Evolutionary conservation across 1,139 yeast species (phyloP), one percentile per base, ranked within the genome.

Genomic region (Sugiyamaella grinbergsii): DNA sequence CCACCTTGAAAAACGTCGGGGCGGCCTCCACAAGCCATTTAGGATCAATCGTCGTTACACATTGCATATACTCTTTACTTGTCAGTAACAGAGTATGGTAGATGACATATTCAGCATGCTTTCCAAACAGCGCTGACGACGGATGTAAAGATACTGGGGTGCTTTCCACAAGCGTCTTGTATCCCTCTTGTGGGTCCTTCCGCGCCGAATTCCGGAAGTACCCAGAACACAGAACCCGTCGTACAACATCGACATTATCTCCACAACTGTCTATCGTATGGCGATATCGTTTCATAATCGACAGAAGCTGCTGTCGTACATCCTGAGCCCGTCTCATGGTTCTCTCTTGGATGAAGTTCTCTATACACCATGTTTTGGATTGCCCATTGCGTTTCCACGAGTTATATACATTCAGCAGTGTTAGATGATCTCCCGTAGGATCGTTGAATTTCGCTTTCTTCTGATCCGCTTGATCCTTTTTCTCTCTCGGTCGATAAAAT

Each of bases 81-180:
- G 98, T 93, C 61, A 88, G 73, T 42, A 91, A 73, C 50, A 93
- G 73, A 4, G 94, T 84, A 63, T 91, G 95, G 63, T 90, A 93
- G 1, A 93, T 73, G 48, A 90, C 94, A 62, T 85, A 86, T 55
- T 85, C 90, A 2, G 91, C 82, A 16, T 76, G 78, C 59, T 84
- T 85, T 20, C 84, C 86, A 64, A 80, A 86, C 29, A 93, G 67
- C 1, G 94, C 76, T 42, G 95, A 86, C 1, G 95, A 85, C 1
- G 98, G 98, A 66, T 94, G 98, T 61, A 94, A 75, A 53, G 78
- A 81, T 6, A 91, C 97, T 1, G 86, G 81, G 0, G 95, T 85
- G 32, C 79, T 78, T 57, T 88, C 96, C 4, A 80, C 77, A 13
- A 93, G 69, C 0, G 97, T 91, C 61, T 81, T 81, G 69, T 84